phyloP scores from a whole-genome alignment of 139 green algal species.

The Pycnococcus provasolii region DNA sequence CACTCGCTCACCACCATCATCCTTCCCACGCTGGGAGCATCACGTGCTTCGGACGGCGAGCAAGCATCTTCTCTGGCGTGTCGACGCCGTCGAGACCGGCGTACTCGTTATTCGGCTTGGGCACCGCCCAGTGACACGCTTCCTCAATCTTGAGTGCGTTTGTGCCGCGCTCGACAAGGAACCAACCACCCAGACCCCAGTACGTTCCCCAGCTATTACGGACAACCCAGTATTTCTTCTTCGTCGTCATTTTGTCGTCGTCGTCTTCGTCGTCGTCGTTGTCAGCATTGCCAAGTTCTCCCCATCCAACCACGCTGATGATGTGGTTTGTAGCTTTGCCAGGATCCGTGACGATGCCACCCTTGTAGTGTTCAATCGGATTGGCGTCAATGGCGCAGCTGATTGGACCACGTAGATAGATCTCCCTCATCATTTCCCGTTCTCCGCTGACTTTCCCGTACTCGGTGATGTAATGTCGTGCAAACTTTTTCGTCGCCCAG shows the following conservation, averaged over 20 bases:
- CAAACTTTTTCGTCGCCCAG: constrained; percentile 43
- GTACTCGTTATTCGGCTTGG: neutral
- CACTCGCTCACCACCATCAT: no score
- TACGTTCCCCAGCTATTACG: constrained; percentile 61
- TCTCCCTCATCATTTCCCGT: constrained; percentile 70
- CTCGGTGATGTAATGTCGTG: constrained; percentile 41
- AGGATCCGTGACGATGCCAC: constrained; percentile 37
- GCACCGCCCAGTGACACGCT: constrained; percentile 49
- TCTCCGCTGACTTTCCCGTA: constrained; percentile 56
- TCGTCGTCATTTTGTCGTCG: constrained; percentile 13
- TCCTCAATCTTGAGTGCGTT: constrained; percentile 68
- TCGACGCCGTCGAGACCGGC: no score
- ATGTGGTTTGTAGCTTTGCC: constrained; percentile 61
- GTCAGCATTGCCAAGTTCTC: neutral
- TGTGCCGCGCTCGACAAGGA: constrained; percentile 50
- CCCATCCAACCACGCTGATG: constrained; percentile 74
- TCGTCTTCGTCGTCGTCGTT: no score
- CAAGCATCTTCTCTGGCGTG: no score
- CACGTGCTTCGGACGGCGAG: no score
- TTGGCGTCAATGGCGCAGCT: constrained; percentile 71
- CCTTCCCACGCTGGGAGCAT: no score
- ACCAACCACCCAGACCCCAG: constrained; percentile 63
- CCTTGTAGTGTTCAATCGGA: constrained; percentile 38
- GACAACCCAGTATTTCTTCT: constrained; percentile 56
- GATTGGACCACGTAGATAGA: constrained; percentile 69